These are phyloP conservation scores for Trichosporon inkin DNA, from an alignment of 1,284 basidiomycete genomes.

Conservation along the genomic window DNA sequence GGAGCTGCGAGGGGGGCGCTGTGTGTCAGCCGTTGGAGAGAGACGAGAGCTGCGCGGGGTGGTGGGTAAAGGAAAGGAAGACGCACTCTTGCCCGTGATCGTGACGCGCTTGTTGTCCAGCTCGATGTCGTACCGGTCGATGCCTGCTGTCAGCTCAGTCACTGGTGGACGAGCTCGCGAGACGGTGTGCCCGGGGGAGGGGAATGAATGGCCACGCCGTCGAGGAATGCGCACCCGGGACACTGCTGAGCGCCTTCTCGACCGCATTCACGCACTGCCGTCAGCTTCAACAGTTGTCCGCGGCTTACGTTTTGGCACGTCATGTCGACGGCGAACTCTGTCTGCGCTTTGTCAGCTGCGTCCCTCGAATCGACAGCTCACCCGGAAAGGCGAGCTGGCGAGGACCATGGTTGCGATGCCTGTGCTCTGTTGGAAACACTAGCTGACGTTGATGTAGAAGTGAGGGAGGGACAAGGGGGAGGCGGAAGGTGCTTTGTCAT, in stretches of 20 bases:
- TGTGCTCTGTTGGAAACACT: too few species aligned
- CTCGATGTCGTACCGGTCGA: conserved; percentile 50
- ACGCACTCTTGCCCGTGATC: conserved; percentile 47
- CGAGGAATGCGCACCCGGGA: conserved; percentile 28
- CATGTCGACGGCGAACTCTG: conserved; percentile 52
- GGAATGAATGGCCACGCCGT: not conserved
- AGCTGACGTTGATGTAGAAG: too few species aligned
- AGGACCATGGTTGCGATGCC: conserved; percentile 29
- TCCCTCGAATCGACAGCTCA: conserved; percentile 9
- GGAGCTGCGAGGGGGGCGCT: conserved; percentile 50
- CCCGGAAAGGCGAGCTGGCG: conserved; percentile 38
- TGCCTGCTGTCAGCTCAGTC: conserved; percentile 27
- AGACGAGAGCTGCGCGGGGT: not conserved
- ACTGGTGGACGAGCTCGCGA: not conserved
- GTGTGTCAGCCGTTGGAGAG: conserved; percentile 10
- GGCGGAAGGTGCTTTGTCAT: not conserved
- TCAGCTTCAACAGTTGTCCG: not conserved
- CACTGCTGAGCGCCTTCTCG: conserved; percentile 33
- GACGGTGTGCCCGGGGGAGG: not conserved
- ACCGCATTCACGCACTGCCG: conserved; percentile 48
- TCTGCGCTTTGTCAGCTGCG: conserved; percentile 29
- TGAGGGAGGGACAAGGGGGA: not conserved
- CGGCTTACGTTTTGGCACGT: conserved; percentile 46
- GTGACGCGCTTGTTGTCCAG: conserved; percentile 48
- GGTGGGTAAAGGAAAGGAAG: too few species aligned